Conservation (phyloP, 2,329 filamentous ascomycete genomes). For the Exutisphaerella laricina region DNA sequence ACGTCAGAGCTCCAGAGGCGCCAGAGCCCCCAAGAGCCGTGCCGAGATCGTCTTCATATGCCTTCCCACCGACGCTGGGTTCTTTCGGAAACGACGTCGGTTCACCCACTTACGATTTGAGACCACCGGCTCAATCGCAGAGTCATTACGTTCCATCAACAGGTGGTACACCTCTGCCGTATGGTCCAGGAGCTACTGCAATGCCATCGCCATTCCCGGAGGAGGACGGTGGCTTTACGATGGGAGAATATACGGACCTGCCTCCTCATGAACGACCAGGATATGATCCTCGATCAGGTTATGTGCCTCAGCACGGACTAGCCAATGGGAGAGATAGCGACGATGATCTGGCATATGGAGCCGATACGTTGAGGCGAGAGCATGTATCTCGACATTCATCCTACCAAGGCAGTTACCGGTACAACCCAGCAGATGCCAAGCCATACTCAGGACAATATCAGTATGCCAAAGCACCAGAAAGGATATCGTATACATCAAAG, state of each 20-base stretch:
- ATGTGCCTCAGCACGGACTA: conserved; percentile 11
- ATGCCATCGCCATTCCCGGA: conserved; percentile 24
- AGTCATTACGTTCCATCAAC: conserved; percentile 14
- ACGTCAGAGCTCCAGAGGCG: conserved; percentile 34
- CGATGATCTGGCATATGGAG: conserved; percentile 32
- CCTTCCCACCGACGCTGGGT: conserved; percentile 23
- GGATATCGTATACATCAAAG: conserved; percentile 41
- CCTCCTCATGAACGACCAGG: conserved; percentile 41
- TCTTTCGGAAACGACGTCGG: conserved; percentile 19
- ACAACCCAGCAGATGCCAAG: conserved; percentile 19
- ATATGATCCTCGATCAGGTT: conserved; percentile 24
- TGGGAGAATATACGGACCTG: conserved; percentile 42
- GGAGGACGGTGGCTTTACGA: conserved; percentile 34
- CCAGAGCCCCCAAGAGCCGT: conserved; percentile 25
- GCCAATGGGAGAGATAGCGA: conserved; percentile 14
- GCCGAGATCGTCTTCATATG: conserved; percentile 13
- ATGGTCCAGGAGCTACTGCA: conserved; percentile 12
- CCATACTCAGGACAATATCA: conserved; percentile 20
- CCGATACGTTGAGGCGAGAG: conserved; percentile 15
- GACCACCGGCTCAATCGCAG: conserved; percentile 31
- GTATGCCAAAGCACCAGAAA: conserved; percentile 39
- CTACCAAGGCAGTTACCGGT: conserved; percentile 19
- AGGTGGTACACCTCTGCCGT: conserved; percentile 10
- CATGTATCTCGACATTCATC: conserved; percentile 17
- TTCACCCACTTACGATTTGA: conserved; percentile 37